These are phyloP conservation scores for Mentha longifolia DNA, from an alignment of 257 asterid species.

Conservation along the genomic window DNA sequence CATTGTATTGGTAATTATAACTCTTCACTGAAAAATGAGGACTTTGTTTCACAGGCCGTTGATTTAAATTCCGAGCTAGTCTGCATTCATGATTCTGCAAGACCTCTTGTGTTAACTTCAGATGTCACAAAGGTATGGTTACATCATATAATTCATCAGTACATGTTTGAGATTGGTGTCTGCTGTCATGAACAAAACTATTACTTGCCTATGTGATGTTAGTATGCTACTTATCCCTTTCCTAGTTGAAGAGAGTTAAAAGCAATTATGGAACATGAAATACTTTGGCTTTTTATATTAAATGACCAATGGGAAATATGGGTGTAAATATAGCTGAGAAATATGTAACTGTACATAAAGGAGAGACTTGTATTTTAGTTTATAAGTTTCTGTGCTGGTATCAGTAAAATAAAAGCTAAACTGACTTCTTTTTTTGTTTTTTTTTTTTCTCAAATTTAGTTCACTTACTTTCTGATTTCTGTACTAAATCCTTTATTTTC, in stretches of 20 bases:
- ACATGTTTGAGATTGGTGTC: conserved; percentile 10
- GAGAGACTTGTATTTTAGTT: conserved; percentile 5
- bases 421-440: conserved; percentile 3
- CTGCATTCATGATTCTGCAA: conserved; percentile 98
- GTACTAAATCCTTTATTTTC: conserved; percentile 6
- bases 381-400: neutral
- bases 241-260: conserved; percentile 15
- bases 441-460: neutral
- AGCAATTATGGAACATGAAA: neutral
- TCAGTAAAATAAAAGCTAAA: no score
- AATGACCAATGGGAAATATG: neutral
- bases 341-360: neutral
- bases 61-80: conserved; percentile 77
- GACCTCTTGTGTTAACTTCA: conserved; percentile 77
- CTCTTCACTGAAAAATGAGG: conserved; percentile 25
- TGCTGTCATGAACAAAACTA: conserved; percentile 1
- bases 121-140: conserved; percentile 76
- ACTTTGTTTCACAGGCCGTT: conserved; percentile 56
- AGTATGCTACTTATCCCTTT: neutral
- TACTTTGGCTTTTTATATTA: neutral
- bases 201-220: neutral
- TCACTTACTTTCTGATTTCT: neutral
- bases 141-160: conserved; percentile 17
- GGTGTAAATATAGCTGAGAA: neutral
- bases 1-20: conserved; percentile 14